phyloP scores from a whole-genome alignment of 495 filamentous ascomycete species.

The Lepraria neglecta region DNA sequence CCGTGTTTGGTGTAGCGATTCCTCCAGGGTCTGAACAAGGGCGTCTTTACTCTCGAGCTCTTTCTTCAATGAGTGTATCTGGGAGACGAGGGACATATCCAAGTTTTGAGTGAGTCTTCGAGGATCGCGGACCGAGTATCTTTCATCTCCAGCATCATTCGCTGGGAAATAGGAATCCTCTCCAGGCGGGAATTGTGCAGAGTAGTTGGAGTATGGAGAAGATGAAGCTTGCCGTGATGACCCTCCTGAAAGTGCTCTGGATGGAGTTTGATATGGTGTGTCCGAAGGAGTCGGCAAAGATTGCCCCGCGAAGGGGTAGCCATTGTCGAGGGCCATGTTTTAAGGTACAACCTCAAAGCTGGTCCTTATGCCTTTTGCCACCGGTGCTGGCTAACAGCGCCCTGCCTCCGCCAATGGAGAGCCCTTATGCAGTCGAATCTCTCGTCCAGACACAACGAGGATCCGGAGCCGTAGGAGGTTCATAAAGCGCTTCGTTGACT shows the following conservation, averaged over 20 bases:
- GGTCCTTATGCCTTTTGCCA: neutral
- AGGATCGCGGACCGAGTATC: conserved; percentile 74
- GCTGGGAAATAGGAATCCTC: conserved; percentile 37
- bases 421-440: neutral
- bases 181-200: conserved; percentile 54
- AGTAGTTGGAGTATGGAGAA: conserved; percentile 48
- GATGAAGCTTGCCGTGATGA: conserved; percentile 50
- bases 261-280: conserved; percentile 58
- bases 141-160: conserved; percentile 53
- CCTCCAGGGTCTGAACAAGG: conserved; percentile 77
- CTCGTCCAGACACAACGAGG: conserved; percentile 2
- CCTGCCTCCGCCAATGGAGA: neutral
- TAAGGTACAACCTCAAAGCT: neutral
- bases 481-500: neutral
- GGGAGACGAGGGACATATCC: conserved; percentile 88
- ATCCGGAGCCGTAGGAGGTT: neutral
- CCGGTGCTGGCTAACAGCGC: neutral
- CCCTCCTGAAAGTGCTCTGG: conserved; percentile 45
- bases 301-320: conserved; percentile 28
- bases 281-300: conserved; percentile 60
- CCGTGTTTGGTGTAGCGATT: conserved; percentile 59
- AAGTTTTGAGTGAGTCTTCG: conserved; percentile 90
- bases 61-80: conserved; percentile 79
- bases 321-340: conserved; percentile 24
- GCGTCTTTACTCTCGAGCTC: conserved; percentile 84